phyloP scores from a whole-genome alignment of 2,329 filamentous ascomycete genomes.

The Fusarium phyllophilum region DNA sequence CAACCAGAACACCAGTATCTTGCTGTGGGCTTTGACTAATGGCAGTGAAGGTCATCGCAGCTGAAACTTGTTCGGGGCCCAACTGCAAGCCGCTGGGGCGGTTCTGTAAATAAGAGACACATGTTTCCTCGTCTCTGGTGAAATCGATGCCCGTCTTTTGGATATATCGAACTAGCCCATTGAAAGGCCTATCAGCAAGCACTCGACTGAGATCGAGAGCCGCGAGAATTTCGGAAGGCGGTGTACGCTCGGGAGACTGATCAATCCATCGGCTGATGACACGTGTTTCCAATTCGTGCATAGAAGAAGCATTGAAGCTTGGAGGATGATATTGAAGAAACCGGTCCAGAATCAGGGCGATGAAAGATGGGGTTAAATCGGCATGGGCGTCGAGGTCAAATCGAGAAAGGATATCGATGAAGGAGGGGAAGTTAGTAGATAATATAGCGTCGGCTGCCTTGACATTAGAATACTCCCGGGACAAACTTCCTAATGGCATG shows the following conservation, averaged over 20 bases:
- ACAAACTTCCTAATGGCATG: background rate
- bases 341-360: constrained; percentile 84
- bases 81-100: constrained; percentile 68
- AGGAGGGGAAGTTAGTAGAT: constrained; percentile 79
- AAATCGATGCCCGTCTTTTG: constrained; percentile 79
- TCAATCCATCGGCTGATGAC: constrained; percentile 75
- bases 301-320: constrained; percentile 81
- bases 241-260: constrained; percentile 62
- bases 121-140: constrained; percentile 79
- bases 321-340: constrained; percentile 88
- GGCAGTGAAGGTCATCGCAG: constrained; percentile 75
- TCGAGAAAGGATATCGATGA: constrained; percentile 79
- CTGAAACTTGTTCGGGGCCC: constrained; percentile 83
- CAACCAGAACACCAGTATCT: constrained; percentile 66
- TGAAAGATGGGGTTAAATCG: constrained; percentile 73
- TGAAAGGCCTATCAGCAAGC: constrained; percentile 66
- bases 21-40: constrained; percentile 67
- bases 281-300: constrained; percentile 74
- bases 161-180: constrained; percentile 72
- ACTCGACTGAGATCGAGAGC: constrained; percentile 76
- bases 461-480: constrained; percentile 54
- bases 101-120: constrained; percentile 63
- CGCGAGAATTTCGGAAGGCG: constrained; percentile 76
- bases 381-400: constrained; percentile 71
- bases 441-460: constrained; percentile 85